These are phyloP conservation scores for Graphilbum fragrans DNA, from an alignment of 2,329 filamentous ascomycete species.

Conservation along the genomic window DNA sequence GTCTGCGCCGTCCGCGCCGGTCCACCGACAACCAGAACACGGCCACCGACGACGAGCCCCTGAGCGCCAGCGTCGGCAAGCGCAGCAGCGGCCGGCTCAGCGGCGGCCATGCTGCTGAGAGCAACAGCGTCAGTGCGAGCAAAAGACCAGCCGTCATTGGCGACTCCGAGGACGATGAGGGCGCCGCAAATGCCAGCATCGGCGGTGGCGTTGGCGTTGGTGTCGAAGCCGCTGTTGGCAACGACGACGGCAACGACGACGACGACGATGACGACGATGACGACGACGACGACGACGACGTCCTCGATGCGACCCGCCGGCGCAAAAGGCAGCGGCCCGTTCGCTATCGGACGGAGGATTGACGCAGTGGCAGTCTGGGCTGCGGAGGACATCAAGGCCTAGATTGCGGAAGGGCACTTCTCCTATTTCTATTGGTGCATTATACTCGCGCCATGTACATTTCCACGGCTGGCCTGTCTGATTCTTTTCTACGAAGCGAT, in stretches of 20 bases:
- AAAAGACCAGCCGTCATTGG: too few relatives aligned
- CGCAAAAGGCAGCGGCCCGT: slow-evolving; percentile 9
- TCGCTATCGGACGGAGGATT: slow-evolving; percentile 6
- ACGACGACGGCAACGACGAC: background rate
- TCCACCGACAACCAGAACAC: background rate
- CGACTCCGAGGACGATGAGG: too few relatives aligned
- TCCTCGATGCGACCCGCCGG: slow-evolving; percentile 6
- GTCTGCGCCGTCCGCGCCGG: background rate
- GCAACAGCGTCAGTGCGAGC: too few relatives aligned
- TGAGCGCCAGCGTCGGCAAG: background rate
- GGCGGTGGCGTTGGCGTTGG: background rate
- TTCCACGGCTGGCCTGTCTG: too few relatives aligned
- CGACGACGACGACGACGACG: background rate
- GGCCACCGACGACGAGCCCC: background rate
- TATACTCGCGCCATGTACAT: too few relatives aligned
- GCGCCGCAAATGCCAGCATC: background rate
- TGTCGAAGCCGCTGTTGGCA: too few relatives aligned
- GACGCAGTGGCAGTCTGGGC: too few relatives aligned
- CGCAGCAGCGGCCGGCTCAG: background rate
- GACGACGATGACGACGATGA: background rate
- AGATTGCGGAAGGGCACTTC: too few relatives aligned
- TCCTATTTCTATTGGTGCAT: too few relatives aligned
- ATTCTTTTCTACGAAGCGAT: too few relatives aligned
- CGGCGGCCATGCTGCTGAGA: too few relatives aligned
- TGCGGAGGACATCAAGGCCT: too few relatives aligned